Base-by-base conservation (phyloP, 2,329 filamentous ascomycete species). In the Acarospora socialis region DNA sequence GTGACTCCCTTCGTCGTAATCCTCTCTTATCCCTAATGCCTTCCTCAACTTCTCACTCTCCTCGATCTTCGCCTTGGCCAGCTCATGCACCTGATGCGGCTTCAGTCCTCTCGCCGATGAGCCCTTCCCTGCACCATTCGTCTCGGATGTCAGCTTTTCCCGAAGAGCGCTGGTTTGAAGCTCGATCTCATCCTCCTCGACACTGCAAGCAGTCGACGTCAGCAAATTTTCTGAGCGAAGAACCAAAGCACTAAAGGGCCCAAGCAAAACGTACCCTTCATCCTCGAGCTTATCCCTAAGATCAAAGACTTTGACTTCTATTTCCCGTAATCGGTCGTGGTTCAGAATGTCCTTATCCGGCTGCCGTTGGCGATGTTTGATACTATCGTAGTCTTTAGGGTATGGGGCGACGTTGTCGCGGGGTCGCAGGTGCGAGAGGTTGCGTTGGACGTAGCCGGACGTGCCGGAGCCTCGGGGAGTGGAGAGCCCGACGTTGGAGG, bases 391-490 rank as follows among this genome's bases (percentile, higher is more conserved):
- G 81, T 73, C 40, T 73, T 73, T 21, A 56, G 75, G 71, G 56
- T 92, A 93, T 0, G 84, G 86, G 12, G 76, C 75, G 37, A 65
- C 68, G 47, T 73, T 70, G 60, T 92, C 83, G 59, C 87, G 84
- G 18, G 81, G 84, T 51, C 70, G 75, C 46, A 94, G 74, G 52
- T 87, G 77, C 12, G 90, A 90, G 21, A 84, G 73, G 62, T 95
- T 98, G 56, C 84, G 82, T 60, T 95, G 87, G 35, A 98, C 87
- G 55, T 95, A 95, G 52, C 90, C 90, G 1, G 87, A 95, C 35
- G 90, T 98, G 28, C 90, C 90, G 52, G 81, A 92, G 45, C 90
- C 90, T 49, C 90, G 78, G 3, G 90, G 90, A 4, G 90, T 98
- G 35, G 79, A 76, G 48, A 98, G 82, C 36, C 90, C 92, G 50